Conservation (phyloP, 2,329 filamentous ascomycete genomes). For the Aureobasidium sp. region DNA sequence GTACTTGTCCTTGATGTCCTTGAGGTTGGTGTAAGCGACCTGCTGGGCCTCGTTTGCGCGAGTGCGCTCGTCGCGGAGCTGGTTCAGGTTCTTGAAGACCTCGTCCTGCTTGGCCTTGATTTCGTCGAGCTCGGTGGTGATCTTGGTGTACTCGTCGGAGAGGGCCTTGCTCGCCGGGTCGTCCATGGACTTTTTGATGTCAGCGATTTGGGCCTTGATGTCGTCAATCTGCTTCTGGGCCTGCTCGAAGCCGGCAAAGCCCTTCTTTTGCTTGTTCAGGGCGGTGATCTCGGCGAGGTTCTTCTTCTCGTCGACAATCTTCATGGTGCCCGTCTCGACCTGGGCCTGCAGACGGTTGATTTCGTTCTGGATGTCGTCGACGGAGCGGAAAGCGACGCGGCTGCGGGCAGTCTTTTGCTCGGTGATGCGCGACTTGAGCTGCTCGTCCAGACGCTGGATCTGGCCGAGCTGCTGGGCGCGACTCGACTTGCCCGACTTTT, state of each 20-base stretch:
- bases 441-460: conserved; percentile 85
- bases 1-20: conserved; percentile 84
- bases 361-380: conserved; percentile 79
- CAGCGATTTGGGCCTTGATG: conserved; percentile 77
- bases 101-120: conserved; percentile 91
- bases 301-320: conserved; percentile 96
- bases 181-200: conserved; percentile 81
- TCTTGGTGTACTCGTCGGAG: conserved; percentile 74
- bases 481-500: conserved; percentile 78
- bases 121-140: conserved; percentile 79
- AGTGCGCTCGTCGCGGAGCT: conserved; percentile 76
- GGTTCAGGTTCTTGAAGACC: conserved; percentile 79
- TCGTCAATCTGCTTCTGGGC: conserved; percentile 85
- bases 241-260: conserved; percentile 76
- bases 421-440: conserved; percentile 73
- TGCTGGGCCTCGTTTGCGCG: conserved; percentile 81
- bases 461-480: conserved; percentile 75
- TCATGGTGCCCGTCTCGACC: conserved; percentile 85
- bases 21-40: conserved; percentile 73
- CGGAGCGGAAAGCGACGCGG: conserved; percentile 77
- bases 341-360: conserved; percentile 75
- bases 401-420: conserved; percentile 82
- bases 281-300: conserved; percentile 73
- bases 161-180: conserved; percentile 86
- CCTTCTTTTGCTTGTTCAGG: conserved; percentile 84